phyloP scores from a whole-genome alignment of 257 asterid genomes.

The Petunia secreta region DNA sequence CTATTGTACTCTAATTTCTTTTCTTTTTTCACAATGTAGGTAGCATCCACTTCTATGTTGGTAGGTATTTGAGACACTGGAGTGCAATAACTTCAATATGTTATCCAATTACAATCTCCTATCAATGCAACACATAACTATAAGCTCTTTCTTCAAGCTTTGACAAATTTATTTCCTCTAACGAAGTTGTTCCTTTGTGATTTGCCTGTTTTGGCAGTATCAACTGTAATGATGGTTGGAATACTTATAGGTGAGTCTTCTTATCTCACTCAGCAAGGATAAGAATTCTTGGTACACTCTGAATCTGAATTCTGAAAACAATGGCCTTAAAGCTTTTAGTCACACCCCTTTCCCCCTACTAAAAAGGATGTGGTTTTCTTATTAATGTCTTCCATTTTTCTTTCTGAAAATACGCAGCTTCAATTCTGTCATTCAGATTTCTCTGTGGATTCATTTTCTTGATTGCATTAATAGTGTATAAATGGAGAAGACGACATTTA shows the following conservation, averaged over 20 bases:
- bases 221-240: neutral
- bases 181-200: neutral
- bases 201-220: conserved; percentile 16
- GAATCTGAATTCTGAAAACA: neutral
- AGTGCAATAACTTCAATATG: neutral
- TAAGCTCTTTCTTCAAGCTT: neutral
- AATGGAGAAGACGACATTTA: conserved; percentile 37
- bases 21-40: neutral
- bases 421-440: conserved; percentile 33
- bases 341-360: neutral
- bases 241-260: conserved; percentile 18
- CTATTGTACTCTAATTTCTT: neutral
- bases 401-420: neutral
- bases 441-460: conserved; percentile 42
- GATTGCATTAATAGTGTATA: conserved; percentile 36
- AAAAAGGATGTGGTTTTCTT: conserved; percentile 15
- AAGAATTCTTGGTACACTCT: neutral
- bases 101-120: neutral
- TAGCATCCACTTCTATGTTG: neutral
- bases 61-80: conserved; percentile 14
- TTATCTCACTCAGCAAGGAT: conserved; percentile 5
- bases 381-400: neutral
- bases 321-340: neutral
- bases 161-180: neutral
- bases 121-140: neutral